These are phyloP conservation scores for Jatropha podagrica DNA, from an alignment of 441 rosid genomes.

Conservation along the genomic window DNA sequence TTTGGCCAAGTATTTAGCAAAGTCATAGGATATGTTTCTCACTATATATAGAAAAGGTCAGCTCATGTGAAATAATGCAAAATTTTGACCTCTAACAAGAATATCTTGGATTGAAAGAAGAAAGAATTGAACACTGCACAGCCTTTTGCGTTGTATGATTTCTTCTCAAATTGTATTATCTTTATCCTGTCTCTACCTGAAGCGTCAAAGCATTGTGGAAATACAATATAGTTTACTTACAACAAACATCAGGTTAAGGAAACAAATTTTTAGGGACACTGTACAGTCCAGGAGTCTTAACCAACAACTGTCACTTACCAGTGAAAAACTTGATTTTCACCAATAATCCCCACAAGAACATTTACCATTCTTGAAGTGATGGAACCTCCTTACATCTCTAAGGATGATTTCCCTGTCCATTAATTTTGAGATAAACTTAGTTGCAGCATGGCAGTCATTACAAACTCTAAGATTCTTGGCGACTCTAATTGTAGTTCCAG, in stretches of 20 bases:
- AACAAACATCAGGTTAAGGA: background rate
- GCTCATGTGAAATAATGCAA: too few species aligned
- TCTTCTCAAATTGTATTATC: too few species aligned
- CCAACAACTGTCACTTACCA: background rate
- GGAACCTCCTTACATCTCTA: conserved; percentile 85
- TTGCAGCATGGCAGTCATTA: conserved; percentile 74
- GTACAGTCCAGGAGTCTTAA: background rate
- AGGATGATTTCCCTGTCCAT: conserved; percentile 69
- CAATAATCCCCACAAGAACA: conserved; percentile 89
- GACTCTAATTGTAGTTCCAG: conserved; percentile 69
- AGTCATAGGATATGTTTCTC: too few species aligned
- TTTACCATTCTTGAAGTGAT: conserved; percentile 73
- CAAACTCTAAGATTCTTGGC: conserved; percentile 91
- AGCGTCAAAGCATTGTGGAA: too few species aligned
- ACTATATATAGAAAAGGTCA: too few species aligned
- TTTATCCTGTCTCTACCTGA: too few species aligned
- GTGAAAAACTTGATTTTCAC: conserved; percentile 32
- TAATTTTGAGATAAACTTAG: conserved; percentile 71
- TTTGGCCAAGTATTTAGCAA: too few species aligned
- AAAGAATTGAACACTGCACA: too few species aligned
- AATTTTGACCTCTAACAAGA: too few species aligned
- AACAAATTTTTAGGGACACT: background rate
- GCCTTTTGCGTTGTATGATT: too few species aligned
- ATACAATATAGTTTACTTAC: too few species aligned
- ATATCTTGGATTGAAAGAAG: too few species aligned